Evolutionary conservation across 2,329 filamentous ascomycete species (phyloP), one percentile per base, ranked within the genome.

Genomic region (Mycogone perniciosa): DNA sequence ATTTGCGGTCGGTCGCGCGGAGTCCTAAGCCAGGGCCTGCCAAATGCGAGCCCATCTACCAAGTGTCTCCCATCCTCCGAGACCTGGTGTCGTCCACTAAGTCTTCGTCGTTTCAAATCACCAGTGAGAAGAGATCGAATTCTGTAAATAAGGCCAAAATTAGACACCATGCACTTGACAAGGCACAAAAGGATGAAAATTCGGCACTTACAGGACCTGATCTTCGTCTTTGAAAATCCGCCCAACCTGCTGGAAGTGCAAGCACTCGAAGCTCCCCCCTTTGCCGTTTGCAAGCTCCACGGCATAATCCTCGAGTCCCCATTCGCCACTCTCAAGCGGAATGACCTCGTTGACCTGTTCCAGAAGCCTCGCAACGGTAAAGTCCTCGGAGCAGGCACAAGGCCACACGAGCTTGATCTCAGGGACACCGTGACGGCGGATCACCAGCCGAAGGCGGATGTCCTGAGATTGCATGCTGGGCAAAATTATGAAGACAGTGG

Each of bases 231-330:
- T 86, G 52, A 96, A 72, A 7, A 93, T 73, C 41, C 78, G 77
- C 10, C 76, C 73, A 5, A 95, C 77, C 20, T 79, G 75, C 64
- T 89, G 85, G 61, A 89, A 97, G 70, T 96, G 92, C 51, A 96
- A 70, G 60, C 89, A 93, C 69, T 97, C 92, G 58, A 88, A 96
- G 42, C 80, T 82, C 13, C 69, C 72, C n/a, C 77, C 77, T 35
- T 72, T 68, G 30, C 62, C 60, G 50, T 77, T 75, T 20, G 68
- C 67, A 4, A 96, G 76, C 67, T 95, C 88, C 31, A 96, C 88
- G 7, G 80, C 80, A 67, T 97, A 97, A 64, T 96, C 89, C 62
- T 96, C 91, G 4, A 96, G 71, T 0, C 89, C 89, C 89, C 89
- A 96, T 53, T 89, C 76, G 38, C 77, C 76, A 51, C 84, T 83